Base-by-base conservation (phyloP, 352 stramenopile species). In the Pelagophyceae sp. region DNA sequence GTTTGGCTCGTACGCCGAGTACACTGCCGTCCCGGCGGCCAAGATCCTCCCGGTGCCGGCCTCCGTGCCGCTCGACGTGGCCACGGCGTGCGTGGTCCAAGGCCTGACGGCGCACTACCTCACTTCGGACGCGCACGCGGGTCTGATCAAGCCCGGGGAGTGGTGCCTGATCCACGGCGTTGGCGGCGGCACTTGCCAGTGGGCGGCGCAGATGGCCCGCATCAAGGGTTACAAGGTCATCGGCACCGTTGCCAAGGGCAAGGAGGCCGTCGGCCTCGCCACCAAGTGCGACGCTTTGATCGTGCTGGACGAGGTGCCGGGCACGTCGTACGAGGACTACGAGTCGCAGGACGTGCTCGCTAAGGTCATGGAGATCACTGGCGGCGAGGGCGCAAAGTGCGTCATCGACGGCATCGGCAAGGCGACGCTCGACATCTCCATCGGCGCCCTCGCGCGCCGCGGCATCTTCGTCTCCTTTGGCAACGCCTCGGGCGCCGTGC, bases 61-160 rank as follows among this genome's bases (percentile, higher is more conserved):
- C 35, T 82, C 65, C 67, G 81, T 91, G 1, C 77, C 74, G 27
- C 75, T 90, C 58, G 82, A 89, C 78, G 82, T 87, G 38, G 85
- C 87, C 0, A 86, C 82, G 17, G 82, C 86, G 20, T 87, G 82
- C 72, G 80, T 88, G 25, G 83, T 89, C 0, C 87, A 92, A 77
- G 86, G 85, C 78, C 71, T 91, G 76, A 91, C 87, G 20, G 87
- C 87, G 35, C 86, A 92, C 80, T 92, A 91, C 79, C 80, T 92
- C 27, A 85, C 82, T 0, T 82, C 61, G 31, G 83, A 82, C 38
- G 83, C 84, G 0, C 85, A 91, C 78, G 84, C 84, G n/a, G 80
- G 84, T 77, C 79, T 90, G 35, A 88, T 93, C 64, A 83, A 86
- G 75, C 51, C 38, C 0, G 88, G 86, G 38, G 85, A 92, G 76